These are phyloP conservation scores for Vanderwaltozyma polyspora DNA, from an alignment of 805 yeast species.

Conservation along the genomic window DNA sequence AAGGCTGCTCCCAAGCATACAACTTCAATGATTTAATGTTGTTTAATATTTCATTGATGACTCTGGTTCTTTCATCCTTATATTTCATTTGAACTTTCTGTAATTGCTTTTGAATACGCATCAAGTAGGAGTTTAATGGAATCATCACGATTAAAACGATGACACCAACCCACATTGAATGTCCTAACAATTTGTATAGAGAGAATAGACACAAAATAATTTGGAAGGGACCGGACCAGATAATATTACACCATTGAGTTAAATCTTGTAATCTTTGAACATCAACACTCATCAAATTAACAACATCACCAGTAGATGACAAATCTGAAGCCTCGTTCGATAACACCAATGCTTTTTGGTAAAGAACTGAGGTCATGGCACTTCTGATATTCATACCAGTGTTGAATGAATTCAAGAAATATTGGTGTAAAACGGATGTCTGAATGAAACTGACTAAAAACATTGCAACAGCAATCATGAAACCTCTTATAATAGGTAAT, in stretches of 20 bases:
- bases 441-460: conserved; percentile 66
- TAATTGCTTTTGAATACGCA: conserved; percentile 53
- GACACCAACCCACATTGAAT: conserved; percentile 96
- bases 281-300: conserved; percentile 89
- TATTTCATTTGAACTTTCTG: conserved; percentile 81
- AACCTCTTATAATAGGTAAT: conserved; percentile 60
- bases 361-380: conserved; percentile 54
- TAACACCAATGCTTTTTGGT: conserved; percentile 54
- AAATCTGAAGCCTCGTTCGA: conserved; percentile 62
- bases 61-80: conserved; percentile 86
- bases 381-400: conserved; percentile 69
- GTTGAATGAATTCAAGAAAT: conserved; percentile 63
- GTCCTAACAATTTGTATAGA: conserved; percentile 62
- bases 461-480: conserved; percentile 67
- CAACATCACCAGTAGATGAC: conserved; percentile 84
- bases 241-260: conserved; percentile 61
- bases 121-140: conserved; percentile 65
- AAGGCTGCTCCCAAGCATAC: conserved; percentile 93
- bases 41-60: conserved; percentile 78
- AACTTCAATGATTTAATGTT: conserved; percentile 87
- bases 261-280: conserved; percentile 80
- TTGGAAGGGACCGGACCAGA: conserved; percentile 94
- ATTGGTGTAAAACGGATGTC: conserved; percentile 67
- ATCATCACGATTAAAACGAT: conserved; percentile 63
- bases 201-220: conserved; percentile 64